Evolutionary conservation across 1,139 yeast species (phyloP).

Genomic region (Sugiyamaella castrensis): DNA sequence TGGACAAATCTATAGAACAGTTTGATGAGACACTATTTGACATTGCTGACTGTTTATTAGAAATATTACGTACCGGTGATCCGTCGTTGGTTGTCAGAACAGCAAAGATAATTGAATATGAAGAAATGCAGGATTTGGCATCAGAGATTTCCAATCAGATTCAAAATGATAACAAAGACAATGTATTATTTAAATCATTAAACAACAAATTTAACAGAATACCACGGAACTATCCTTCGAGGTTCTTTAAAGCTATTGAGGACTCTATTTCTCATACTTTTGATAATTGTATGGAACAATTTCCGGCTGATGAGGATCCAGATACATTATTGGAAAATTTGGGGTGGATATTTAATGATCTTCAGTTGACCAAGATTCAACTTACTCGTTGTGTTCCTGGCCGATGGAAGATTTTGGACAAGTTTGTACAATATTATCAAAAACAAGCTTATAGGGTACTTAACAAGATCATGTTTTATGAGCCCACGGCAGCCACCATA

Average conservation of each 20-base stretch:
- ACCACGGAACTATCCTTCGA: constrained; percentile 61
- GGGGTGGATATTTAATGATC: constrained; percentile 82
- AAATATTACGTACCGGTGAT: constrained; percentile 66
- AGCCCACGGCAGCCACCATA: constrained; percentile 51
- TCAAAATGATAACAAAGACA: constrained; percentile 24
- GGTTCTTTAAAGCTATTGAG: constrained; percentile 61
- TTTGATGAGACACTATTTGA: constrained; percentile 65
- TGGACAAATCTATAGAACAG: constrained; percentile 48
- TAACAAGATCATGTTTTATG: constrained; percentile 59
- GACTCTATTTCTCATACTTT: constrained; percentile 64
- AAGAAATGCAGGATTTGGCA: constrained; percentile 73
- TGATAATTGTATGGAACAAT: constrained; percentile 59
- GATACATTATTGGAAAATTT: constrained; percentile 66
- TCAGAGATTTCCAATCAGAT: constrained; percentile 51
- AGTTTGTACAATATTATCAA: constrained; percentile 67
- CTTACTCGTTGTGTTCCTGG: constrained; percentile 62
- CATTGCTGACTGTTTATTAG: constrained; percentile 64
- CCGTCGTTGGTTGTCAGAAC: constrained; percentile 64
- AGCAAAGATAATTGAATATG: constrained; percentile 74
- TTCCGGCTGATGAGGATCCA: constrained; percentile 42
- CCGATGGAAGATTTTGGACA: constrained; percentile 68
- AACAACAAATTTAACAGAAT: constrained; percentile 24
- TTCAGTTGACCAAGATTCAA: constrained; percentile 59
- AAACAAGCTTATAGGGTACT: constrained; percentile 61
- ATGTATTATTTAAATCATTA: constrained; percentile 4